These are phyloP conservation scores for Periconia sp. DNA, from an alignment of 2,329 filamentous ascomycete species.

Conservation along the genomic window DNA sequence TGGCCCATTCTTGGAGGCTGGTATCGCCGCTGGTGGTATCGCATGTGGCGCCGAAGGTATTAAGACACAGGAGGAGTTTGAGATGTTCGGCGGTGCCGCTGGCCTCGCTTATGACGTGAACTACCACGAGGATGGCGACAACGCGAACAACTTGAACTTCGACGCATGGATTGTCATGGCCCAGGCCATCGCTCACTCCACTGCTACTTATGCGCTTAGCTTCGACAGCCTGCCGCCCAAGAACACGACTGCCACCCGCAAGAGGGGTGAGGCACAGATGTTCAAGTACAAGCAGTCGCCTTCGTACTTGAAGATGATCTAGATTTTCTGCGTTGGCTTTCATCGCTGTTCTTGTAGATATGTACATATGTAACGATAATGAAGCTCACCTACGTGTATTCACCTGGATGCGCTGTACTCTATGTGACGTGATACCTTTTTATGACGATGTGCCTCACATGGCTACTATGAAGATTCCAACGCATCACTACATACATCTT, in stretches of 20 bases:
- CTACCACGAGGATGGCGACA: constrained; percentile 59
- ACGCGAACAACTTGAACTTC: constrained; percentile 56
- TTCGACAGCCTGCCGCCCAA: constrained; percentile 34
- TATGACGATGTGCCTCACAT: too few relatives aligned
- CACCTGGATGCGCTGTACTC: too few relatives aligned
- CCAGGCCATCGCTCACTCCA: constrained; percentile 60
- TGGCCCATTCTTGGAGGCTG: constrained; percentile 71
- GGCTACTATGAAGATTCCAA: too few relatives aligned
- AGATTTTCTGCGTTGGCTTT: background rate
- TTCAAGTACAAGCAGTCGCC: constrained; percentile 9
- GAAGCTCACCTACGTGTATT: too few relatives aligned
- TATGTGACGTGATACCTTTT: too few relatives aligned
- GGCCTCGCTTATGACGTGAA: constrained; percentile 60
- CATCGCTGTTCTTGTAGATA: too few relatives aligned
- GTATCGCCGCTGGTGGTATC: constrained; percentile 74
- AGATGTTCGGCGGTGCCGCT: constrained; percentile 70
- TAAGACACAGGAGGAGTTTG: constrained; percentile 69
- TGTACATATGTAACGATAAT: too few relatives aligned
- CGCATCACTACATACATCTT: too few relatives aligned
- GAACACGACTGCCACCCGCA: constrained; percentile 20
- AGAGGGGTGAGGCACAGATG: constrained; percentile 1
- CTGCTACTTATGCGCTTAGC: constrained; percentile 37
- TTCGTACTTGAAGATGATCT: constrained; percentile 10
- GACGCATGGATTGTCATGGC: constrained; percentile 58
- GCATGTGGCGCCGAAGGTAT: constrained; percentile 76